Evolutionary conservation across 495 filamentous ascomycete species (phyloP).

Genomic region (Wilcoxina mikolae): DNA sequence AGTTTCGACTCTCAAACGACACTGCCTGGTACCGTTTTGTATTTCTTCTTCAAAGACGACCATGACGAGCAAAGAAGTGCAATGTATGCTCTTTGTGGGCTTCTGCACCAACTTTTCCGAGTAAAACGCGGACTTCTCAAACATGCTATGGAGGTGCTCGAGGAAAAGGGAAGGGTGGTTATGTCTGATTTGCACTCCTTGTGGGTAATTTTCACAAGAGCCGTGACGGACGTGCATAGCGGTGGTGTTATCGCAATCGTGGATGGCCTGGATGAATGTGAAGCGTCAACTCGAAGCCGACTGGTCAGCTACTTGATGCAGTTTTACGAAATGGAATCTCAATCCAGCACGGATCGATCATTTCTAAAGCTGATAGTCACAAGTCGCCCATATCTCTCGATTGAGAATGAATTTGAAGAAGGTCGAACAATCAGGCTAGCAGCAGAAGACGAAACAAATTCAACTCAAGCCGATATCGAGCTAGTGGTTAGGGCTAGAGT

Average conservation of each 20-base stretch:
- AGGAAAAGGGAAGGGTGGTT: constrained; percentile 22
- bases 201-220: constrained; percentile 26
- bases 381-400: constrained; percentile 33
- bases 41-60: constrained; percentile 35
- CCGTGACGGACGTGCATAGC: constrained; percentile 12
- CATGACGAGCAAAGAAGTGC: constrained; percentile 14
- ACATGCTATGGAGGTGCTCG: constrained; percentile 19
- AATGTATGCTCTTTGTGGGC: constrained; percentile 25
- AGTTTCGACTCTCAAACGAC: not conserved
- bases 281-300: constrained; percentile 9
- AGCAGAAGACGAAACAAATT: constrained; percentile 31
- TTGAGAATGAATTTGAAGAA: constrained; percentile 22
- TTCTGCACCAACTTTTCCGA: constrained; percentile 33
- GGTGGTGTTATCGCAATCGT: constrained; percentile 29
- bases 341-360: not conserved
- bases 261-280: constrained; percentile 36
- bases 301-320: constrained; percentile 20
- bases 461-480: constrained; percentile 32
- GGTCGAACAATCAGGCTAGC: constrained; percentile 26
- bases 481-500: constrained; percentile 29
- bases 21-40: constrained; percentile 27
- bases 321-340: constrained; percentile 9
- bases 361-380: constrained; percentile 34
- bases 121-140: constrained; percentile 14
- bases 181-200: constrained; percentile 22